Conservation (phyloP, 768 basidiomycete genomes). For the Hydnum rufescens region DNA sequence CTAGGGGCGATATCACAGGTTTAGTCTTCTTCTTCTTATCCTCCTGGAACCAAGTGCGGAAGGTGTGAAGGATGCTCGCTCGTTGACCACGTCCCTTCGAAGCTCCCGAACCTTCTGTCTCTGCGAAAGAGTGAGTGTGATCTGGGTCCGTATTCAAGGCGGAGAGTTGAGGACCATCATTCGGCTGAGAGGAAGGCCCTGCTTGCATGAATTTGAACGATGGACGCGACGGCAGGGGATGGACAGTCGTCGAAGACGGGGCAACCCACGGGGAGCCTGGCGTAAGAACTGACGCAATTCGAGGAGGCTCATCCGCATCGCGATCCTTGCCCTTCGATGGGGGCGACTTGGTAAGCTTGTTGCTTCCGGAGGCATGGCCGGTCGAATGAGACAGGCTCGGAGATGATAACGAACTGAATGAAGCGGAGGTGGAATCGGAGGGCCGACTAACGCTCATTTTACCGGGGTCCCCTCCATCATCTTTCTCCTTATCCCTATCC, state of each 20-base stretch:
- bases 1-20: background rate
- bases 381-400: background rate
- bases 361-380: background rate
- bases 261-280: conserved; percentile 9
- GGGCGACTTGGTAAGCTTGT: conserved; percentile 8
- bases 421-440: background rate
- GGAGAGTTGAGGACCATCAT: no score
- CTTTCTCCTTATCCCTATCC: conserved; percentile 24
- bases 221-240: background rate
- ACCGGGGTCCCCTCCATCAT: conserved; percentile 21
- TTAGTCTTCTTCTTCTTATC: conserved; percentile 34
- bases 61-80: conserved; percentile 64
- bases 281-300: conserved; percentile 1
- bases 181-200: background rate
- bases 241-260: background rate
- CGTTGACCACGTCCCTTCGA: conserved; percentile 28
- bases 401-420: background rate
- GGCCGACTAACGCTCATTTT: conserved; percentile 11
- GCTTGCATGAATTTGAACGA: background rate
- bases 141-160: background rate
- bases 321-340: conserved; percentile 2
- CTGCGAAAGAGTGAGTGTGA: background rate
- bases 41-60: conserved; percentile 85
- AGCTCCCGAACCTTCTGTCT: background rate
- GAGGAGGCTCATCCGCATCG: background rate